Conservation (phyloP, 768 basidiomycete genomes). For the Amanita thiersii region DNA sequence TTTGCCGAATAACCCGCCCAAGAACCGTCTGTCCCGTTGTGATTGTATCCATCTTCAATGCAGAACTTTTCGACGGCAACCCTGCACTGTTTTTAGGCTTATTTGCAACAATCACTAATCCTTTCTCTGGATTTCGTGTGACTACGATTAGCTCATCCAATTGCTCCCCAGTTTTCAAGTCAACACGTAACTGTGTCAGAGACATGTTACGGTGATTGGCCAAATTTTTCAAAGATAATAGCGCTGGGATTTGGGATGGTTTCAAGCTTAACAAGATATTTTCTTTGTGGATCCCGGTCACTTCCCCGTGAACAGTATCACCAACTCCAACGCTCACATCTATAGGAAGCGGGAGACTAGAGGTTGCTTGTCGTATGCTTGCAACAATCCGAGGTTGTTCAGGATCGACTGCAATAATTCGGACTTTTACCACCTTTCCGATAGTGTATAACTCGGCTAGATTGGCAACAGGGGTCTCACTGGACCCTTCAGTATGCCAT, state of each 20-base stretch:
- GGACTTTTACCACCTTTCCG: slow-evolving; percentile 81
- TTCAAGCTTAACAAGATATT: slow-evolving; percentile 71
- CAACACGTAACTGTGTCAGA: slow-evolving; percentile 53
- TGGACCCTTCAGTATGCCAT: slow-evolving; percentile 19
- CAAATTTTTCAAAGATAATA: slow-evolving; percentile 82
- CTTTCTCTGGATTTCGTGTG: slow-evolving; percentile 78
- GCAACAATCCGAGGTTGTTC: slow-evolving; percentile 65
- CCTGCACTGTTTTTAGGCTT: slow-evolving; percentile 51
- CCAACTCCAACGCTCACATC: slow-evolving; percentile 80
- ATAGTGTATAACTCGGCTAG: slow-evolving; percentile 59
- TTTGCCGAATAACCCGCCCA: slow-evolving; percentile 74
- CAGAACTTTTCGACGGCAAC: slow-evolving; percentile 34
- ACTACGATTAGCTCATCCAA: slow-evolving; percentile 82
- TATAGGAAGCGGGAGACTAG: slow-evolving; percentile 32
- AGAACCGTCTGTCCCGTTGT: slow-evolving; percentile 66
- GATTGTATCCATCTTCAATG: slow-evolving; percentile 58
- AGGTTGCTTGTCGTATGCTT: slow-evolving; percentile 75
- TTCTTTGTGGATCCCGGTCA: slow-evolving; percentile 81
- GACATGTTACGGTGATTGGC: slow-evolving; percentile 71
- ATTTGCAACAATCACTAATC: slow-evolving; percentile 78
- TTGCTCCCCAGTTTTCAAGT: slow-evolving; percentile 60
- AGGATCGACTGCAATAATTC: slow-evolving; percentile 56
- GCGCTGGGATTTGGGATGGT: slow-evolving; percentile 62
- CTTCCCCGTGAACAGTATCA: slow-evolving; percentile 55
- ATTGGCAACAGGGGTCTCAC: slow-evolving; percentile 55